Percentiles rank a stretch among this genome's conserved stretches.
Conservation (phyloP, 2,329 filamentous ascomycete genomes). For the Geosmithia flava region DNA sequence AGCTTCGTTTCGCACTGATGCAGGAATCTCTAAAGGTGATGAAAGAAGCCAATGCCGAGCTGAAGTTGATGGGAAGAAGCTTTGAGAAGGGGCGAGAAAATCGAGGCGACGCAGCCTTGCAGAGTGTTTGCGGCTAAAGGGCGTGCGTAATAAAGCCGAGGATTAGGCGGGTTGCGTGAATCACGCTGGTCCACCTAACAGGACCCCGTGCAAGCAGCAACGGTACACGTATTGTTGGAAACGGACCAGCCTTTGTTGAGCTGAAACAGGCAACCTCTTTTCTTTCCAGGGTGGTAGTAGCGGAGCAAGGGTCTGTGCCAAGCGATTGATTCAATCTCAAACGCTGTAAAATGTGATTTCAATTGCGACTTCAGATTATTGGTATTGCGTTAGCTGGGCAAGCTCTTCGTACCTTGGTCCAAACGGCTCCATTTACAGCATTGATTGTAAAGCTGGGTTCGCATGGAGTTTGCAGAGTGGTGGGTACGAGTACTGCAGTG, state of each 20-base stretch:
- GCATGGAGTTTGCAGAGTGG: too few species aligned
- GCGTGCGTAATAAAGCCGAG: neutral
- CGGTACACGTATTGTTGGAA: neutral
- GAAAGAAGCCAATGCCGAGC: neutral
- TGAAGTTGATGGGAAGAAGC: neutral
- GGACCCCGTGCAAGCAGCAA: neutral
- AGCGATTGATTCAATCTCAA: neutral
- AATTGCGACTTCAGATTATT: neutral
- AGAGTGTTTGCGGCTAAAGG: neutral
- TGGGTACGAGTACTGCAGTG: too few species aligned
- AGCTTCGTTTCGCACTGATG: neutral
- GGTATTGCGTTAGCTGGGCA: neutral
- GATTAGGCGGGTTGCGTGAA: neutral
- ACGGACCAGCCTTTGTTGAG: neutral
- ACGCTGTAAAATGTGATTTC: neutral
- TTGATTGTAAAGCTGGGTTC: too few species aligned
- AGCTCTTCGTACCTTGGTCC: too few species aligned
- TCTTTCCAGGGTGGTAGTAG: neutral
- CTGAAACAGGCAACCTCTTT: neutral
- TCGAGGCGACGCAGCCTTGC: slow-evolving; percentile 1
- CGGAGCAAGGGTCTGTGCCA: neutral
- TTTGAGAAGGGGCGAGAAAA: slow-evolving; percentile 1
- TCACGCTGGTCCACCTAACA: neutral
- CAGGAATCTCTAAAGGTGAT: neutral
- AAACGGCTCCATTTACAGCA: too few species aligned